Conservation (phyloP, 768 basidiomycete genomes). For the Dendrothele bispora region DNA sequence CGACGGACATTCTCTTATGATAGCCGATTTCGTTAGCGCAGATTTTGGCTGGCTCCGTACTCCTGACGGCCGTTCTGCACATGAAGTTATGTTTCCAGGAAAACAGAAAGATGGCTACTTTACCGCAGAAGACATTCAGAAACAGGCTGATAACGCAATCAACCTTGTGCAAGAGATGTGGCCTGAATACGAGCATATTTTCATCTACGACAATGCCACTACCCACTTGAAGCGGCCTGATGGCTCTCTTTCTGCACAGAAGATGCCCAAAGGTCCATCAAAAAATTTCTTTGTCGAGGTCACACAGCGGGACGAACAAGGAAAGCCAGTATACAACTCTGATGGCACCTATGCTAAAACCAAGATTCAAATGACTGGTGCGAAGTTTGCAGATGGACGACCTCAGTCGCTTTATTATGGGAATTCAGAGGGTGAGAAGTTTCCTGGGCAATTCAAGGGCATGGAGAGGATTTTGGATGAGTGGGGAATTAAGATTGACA, state of each 20-base stretch:
- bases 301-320: not conserved
- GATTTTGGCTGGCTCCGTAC: no score
- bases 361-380: not conserved
- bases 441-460: no score
- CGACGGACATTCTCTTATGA: no score
- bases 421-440: not conserved
- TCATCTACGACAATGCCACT: conserved; percentile 3
- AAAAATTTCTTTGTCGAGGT: not conserved
- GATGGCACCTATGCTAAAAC: not conserved
- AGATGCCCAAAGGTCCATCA: not conserved
- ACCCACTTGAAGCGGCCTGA: not conserved
- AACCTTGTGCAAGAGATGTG: conserved; percentile 4
- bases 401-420: not conserved
- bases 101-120: conserved; percentile 36
- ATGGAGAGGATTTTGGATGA: no score
- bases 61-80: no score
- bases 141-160: conserved; percentile 25
- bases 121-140: conserved; percentile 21
- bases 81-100: conserved; percentile 37
- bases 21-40: no score
- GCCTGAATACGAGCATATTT: not conserved
- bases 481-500: no score
- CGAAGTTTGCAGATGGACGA: not conserved
- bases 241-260: not conserved
- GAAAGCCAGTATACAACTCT: not conserved